Percentiles rank a stretch among this genome's conserved stretches.
Conservation (phyloP, 1,284 basidiomycete species). For the Rhodotorula glutinis region DNA sequence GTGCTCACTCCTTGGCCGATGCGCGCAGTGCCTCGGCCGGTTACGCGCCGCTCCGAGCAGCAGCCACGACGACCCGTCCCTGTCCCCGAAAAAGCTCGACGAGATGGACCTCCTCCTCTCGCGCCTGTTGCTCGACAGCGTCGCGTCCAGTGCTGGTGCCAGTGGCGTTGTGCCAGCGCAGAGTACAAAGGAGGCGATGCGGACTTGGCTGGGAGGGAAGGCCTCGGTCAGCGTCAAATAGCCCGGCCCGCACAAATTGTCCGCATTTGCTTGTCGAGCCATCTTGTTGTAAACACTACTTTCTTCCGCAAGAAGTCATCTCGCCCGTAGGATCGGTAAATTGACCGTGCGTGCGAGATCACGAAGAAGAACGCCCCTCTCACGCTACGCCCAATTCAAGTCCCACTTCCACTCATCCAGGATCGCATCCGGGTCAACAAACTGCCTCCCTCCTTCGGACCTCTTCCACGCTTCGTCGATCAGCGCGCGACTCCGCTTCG, state of each 20-base stretch:
- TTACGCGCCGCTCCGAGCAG: background rate
- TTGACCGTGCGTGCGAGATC: no score
- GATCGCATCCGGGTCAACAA: slow-evolving; percentile 19
- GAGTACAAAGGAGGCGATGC: no score
- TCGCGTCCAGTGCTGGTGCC: background rate
- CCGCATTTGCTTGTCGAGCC: no score
- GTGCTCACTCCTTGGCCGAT: background rate
- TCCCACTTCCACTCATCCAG: slow-evolving; percentile 20
- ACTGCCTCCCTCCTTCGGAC: slow-evolving; percentile 2
- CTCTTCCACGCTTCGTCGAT: slow-evolving; percentile 22
- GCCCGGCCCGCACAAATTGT: no score
- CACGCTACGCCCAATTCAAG: slow-evolving; percentile 14
- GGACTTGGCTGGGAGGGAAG: no score
- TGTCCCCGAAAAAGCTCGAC: slow-evolving; percentile 4
- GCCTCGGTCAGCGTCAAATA: no score
- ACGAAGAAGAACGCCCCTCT: no score
- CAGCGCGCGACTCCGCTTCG: slow-evolving; percentile 9
- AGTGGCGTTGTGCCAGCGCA: no score
- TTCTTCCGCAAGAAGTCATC: no score
- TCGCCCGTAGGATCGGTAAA: no score
- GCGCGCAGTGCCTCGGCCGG: slow-evolving; percentile 8
- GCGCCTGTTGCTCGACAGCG: slow-evolving; percentile 6
- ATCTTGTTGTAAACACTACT: no score
- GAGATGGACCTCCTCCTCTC: slow-evolving; percentile 15
- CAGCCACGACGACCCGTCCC: background rate